Conservation (phyloP, 129 eudicot species). For the Lonicera japonica region DNA sequence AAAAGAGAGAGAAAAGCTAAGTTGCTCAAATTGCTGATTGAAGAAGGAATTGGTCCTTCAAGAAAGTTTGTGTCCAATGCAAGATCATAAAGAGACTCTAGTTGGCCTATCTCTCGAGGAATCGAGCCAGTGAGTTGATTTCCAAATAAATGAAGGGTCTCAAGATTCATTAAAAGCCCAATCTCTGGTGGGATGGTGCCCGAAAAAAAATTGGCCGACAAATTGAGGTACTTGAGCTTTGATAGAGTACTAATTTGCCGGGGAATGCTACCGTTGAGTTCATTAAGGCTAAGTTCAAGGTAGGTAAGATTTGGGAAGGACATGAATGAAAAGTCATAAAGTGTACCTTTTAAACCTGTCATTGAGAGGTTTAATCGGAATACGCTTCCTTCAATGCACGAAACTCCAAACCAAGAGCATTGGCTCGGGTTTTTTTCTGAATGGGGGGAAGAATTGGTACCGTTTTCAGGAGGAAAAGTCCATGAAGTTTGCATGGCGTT, state of each 20-base stretch:
- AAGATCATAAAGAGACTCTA: no score
- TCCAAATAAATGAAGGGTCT: no score
- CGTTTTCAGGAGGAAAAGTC: conserved; percentile 5
- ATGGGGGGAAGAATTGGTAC: not conserved
- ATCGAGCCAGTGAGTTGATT: no score
- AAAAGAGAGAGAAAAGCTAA: no score
- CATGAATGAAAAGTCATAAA: not conserved
- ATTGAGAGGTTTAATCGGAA: not conserved
- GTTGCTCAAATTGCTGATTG: no score
- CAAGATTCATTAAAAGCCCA: conserved; percentile 28
- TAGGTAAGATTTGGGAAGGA: no score
- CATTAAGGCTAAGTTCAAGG: no score
- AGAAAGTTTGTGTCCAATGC: conserved; percentile 1
- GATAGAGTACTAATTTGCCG: no score
- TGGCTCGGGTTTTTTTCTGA: conserved; percentile 3
- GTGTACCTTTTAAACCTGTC: not conserved
- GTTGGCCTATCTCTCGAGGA: no score
- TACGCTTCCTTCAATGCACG: no score
- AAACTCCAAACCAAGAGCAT: no score
- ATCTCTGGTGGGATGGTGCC: conserved; percentile 34
- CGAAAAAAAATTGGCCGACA: conserved; percentile 23
- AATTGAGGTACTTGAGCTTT: conserved; percentile 28
- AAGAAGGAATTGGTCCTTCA: conserved; percentile 18
- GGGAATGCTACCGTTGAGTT: no score
- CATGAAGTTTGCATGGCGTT: not conserved